Base-by-base conservation (phyloP, 371 early-diverging fungal species). In the Vittaforma corneae region DNA sequence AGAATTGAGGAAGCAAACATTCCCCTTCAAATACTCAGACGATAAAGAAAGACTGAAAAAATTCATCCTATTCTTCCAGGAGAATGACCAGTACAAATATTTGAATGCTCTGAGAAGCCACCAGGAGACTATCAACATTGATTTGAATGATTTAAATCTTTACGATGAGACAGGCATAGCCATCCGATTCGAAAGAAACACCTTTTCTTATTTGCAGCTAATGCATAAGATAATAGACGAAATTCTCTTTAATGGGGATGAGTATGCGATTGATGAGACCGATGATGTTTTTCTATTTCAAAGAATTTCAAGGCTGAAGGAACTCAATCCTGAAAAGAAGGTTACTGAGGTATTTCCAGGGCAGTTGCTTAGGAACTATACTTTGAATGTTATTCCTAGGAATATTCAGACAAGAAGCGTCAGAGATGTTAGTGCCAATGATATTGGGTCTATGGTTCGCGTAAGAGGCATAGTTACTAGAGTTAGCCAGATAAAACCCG, bases 381-480 rank as follows among this genome's bases (percentile, higher is more conserved):
- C 20, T 6, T 42, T 75, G 16, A 59, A 44, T 18, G 26, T 73
- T 24, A 48, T 55, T 24, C 63, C 67, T 35, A 26, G 70, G 46
- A 37, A 59, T 55, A 58, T 62, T 47, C 28, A 54, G 20, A 53
- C 59, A 22, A 34, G 37, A 20, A 37, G 45, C n/a, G 86, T 94
- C 42, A 87, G 95, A 65, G 84, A 89, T 56, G 78, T 93, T 48
- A 86, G 85, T 53, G 88, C 89, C 51, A 75, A 80, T 34, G 74
- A 83, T 45, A 82, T 97, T 54, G 98, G 98, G 52, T 83, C 84
- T 30, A 77, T 96, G 58, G 86, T 94, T 0, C 85, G 85, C 1
- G 82, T 95, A 32, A 84, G 88, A 52, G 98, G 94, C 40, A 90
- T 96, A 56, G 88, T 97, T 14, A 93, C 93, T 1, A 86, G 92